phyloP scores from a whole-genome alignment of 805 yeast genomes.

The Lipomyces starkeyi region DNA sequence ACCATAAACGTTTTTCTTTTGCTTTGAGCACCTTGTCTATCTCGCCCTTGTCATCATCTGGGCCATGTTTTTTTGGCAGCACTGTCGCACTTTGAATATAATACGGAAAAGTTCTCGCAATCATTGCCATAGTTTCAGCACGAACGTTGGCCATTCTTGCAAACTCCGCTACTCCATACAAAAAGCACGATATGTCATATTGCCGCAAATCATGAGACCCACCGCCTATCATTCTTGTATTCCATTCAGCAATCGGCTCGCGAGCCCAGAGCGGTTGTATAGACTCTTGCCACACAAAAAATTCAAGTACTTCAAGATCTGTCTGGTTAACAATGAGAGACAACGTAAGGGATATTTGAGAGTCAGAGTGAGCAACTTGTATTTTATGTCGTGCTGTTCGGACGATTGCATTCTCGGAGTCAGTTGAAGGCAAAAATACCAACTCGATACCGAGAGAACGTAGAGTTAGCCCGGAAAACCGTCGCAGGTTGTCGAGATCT shows the following conservation, averaged over 20 bases:
- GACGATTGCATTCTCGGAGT: slow-evolving; percentile 1
- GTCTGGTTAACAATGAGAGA: slow-evolving; percentile 28
- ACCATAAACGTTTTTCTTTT: slow-evolving; percentile 16
- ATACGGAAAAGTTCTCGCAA: slow-evolving; percentile 18
- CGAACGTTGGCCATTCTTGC: slow-evolving; percentile 19
- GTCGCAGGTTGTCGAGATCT: slow-evolving; percentile 20
- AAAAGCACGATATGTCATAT: slow-evolving; percentile 26
- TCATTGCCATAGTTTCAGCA: slow-evolving; percentile 14
- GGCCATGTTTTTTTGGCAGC: neutral
- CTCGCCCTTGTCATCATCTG: slow-evolving; percentile 11
- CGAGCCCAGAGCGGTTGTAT: slow-evolving; percentile 27
- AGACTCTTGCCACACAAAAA: slow-evolving; percentile 7
- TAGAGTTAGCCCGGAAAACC: slow-evolving; percentile 18
- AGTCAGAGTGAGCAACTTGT: slow-evolving; percentile 10
- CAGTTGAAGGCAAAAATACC: slow-evolving; percentile 6
- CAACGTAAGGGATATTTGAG: slow-evolving; percentile 12
- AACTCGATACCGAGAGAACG: slow-evolving; percentile 7
- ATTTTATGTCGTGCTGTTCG: slow-evolving; percentile 19
- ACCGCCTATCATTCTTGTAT: neutral
- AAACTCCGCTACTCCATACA: slow-evolving; percentile 30
- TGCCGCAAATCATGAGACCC: slow-evolving; percentile 12
- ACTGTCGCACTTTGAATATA: neutral
- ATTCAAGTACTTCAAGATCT: slow-evolving; percentile 22
- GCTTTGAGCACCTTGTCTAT: neutral
- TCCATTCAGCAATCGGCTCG: slow-evolving; percentile 10